Base-by-base conservation (phyloP, 495 filamentous ascomycete genomes). In the Chlorociboria aeruginascens region DNA sequence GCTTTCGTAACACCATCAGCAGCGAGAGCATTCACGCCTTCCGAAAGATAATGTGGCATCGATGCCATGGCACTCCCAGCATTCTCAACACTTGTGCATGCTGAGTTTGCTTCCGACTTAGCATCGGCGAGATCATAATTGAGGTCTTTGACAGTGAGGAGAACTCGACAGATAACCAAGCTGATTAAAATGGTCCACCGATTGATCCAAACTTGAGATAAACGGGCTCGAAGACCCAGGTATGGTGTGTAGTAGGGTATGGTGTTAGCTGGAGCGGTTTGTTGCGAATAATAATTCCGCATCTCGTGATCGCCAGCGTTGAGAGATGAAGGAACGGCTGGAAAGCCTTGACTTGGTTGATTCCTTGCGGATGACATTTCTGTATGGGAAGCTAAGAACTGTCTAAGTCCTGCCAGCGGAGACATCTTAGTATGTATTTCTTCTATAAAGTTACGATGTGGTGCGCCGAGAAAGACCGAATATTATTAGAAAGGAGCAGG, bases 171-270 rank as follows among this genome's bases (percentile, higher is more conserved):
- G 17, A 98, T 76, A 14, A 97, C 78, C 43, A 98, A 76, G 36
- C 94, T 60, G 8, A 98, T 69, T 38, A 98, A 74, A 47, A 98
- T 71, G 35, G 92, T 96, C 93, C 93, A 98, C 66, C 83, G 74
- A 71, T 97, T 97, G 70, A 97, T 82, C 88, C 89, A 95, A 59
- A 87, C 69, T 71, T 98, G 92, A 29, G 92, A 98, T 36, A 97
- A 73, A 50, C 89, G 79, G 49, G 92, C 84, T 52, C 82, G 79
- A 54, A 94, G 74, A 45, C 90, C 92, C 31, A 98, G 83, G 60
- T 97, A 97, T 29, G 92, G 93, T 41, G 88, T 98, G 58, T 93
- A 76, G 32, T 45, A 40, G 29, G 52, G 55, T 28, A 30, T 16
- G 32, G 58, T 58, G 38, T 37, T 51, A 31, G 58, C 29, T 12